Conservation (phyloP, 202 grass and related monocot species). For the Zizania palustris region DNA sequence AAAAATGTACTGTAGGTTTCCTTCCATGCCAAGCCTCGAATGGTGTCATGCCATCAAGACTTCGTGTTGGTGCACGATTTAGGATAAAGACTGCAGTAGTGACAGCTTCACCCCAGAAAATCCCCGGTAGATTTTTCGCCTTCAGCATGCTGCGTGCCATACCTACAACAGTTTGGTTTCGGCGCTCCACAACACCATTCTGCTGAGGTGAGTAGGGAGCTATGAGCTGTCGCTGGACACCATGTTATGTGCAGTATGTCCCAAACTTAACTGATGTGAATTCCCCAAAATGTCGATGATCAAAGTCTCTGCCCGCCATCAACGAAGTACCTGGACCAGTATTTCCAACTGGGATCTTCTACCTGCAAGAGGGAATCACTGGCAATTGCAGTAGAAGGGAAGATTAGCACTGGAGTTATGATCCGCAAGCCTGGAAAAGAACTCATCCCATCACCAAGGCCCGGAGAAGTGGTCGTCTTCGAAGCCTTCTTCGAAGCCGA, state of each 20-base stretch:
- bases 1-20: not conserved
- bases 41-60: not conserved
- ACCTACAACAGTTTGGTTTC: not conserved
- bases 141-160: not conserved
- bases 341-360: too few species aligned
- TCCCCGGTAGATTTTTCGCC: not conserved
- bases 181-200: too few species aligned
- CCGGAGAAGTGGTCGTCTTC: too few species aligned
- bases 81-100: not conserved
- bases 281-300: too few species aligned
- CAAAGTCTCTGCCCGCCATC: too few species aligned
- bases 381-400: too few species aligned
- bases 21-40: not conserved
- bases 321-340: too few species aligned
- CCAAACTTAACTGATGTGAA: not conserved
- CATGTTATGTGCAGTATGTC: not conserved
- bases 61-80: not conserved
- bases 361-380: too few species aligned
- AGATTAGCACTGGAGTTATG: too few species aligned
- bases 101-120: not conserved
- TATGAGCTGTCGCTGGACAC: not conserved
- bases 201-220: not conserved
- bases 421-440: too few species aligned
- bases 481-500: too few species aligned
- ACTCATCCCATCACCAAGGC: too few species aligned